Conservation (phyloP, 129 eudicot genomes). For the Flaveria bidentis region DNA sequence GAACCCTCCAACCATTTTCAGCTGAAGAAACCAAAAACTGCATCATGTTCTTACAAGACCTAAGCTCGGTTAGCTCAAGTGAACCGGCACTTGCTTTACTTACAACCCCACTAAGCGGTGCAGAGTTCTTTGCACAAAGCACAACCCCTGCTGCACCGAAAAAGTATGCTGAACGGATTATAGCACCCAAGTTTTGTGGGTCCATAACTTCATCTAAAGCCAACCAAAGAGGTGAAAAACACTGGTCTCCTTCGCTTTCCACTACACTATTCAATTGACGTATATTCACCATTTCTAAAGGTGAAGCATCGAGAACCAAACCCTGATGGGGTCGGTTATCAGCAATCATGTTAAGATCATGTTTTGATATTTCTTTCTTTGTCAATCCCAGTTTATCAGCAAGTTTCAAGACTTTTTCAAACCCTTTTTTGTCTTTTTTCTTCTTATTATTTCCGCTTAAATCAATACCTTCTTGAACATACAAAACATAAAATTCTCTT, state of each 20-base stretch:
- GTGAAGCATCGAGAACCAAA: conserved; percentile 85
- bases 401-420: conserved; percentile 67
- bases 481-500: conserved; percentile 73
- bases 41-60: conserved; percentile 97
- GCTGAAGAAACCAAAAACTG: conserved; percentile 83
- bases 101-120: conserved; percentile 94
- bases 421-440: conserved; percentile 94
- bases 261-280: conserved; percentile 63
- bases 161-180: conserved; percentile 80
- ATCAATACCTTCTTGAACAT: conserved; percentile 86
- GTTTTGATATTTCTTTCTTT: conserved; percentile 68
- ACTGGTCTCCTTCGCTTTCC: conserved; percentile 31
- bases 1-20: conserved; percentile 93
- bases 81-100: conserved; percentile 99
- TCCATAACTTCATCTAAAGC: conserved; percentile 97
- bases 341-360: conserved; percentile 83
- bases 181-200: conserved; percentile 96
- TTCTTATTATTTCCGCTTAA: conserved; percentile 69
- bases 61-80: conserved; percentile 77
- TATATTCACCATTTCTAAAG: conserved; percentile 85
- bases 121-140: conserved; percentile 94
- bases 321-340: conserved; percentile 98
- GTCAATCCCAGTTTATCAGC: conserved; percentile 75
- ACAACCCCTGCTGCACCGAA: conserved; percentile 92
- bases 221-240: conserved; percentile 68